Conservation (phyloP, 2,329 filamentous ascomycete species). For the Laburnicola sp. region DNA sequence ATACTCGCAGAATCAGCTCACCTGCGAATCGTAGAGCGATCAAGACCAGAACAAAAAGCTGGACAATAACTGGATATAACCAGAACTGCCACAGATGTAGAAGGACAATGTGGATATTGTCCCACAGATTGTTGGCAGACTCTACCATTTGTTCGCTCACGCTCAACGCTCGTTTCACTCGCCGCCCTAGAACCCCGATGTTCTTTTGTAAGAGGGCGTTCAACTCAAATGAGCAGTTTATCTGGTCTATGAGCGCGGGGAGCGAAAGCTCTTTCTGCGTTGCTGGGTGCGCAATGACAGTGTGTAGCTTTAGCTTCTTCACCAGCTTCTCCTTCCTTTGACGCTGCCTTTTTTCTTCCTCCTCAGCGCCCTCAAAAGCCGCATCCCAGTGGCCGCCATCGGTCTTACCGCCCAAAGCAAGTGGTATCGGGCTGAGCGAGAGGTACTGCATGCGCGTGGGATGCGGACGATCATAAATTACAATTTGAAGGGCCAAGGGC, state of each 20-base stretch:
- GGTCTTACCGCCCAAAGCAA: constrained; percentile 72
- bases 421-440: constrained; percentile 82
- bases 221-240: constrained; percentile 94
- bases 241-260: constrained; percentile 81
- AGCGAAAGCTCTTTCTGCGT: constrained; percentile 84
- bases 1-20: constrained; percentile 73
- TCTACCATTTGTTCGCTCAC: constrained; percentile 94
- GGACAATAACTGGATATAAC: constrained; percentile 74
- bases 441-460: constrained; percentile 95
- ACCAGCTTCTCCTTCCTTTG: constrained; percentile 68
- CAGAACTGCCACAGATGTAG: constrained; percentile 74
- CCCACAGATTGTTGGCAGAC: constrained; percentile 83
- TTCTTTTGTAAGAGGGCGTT: constrained; percentile 86
- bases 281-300: constrained; percentile 72
- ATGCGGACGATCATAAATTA: constrained; percentile 83
- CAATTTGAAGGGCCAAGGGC: constrained; percentile 77
- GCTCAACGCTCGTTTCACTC: constrained; percentile 81
- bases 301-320: constrained; percentile 86
- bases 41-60: constrained; percentile 73
- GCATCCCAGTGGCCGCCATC: constrained; percentile 46
- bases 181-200: constrained; percentile 77
- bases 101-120: constrained; percentile 68
- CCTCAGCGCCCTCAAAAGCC: constrained; percentile 59
- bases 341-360: constrained; percentile 70
- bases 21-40: constrained; percentile 79